Evolutionary conservation across 2,329 filamentous ascomycete species (phyloP).

Genomic region (Cryphonectria parasitica): DNA sequence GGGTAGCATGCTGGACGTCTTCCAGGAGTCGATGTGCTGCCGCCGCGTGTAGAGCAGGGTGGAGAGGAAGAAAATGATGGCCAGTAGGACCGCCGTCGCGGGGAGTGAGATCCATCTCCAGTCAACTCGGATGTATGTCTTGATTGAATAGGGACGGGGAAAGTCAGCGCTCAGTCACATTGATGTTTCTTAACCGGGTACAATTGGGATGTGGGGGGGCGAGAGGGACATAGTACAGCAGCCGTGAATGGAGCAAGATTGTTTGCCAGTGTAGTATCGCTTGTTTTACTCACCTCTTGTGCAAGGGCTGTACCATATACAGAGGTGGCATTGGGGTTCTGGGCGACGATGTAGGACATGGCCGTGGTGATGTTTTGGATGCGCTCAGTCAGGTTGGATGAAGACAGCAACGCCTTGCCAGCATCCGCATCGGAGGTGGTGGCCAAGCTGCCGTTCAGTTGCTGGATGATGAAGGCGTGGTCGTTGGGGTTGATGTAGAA

Average conservation of each 20-base stretch:
- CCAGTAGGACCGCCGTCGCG: neutral
- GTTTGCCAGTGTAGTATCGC: neutral
- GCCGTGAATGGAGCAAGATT: neutral
- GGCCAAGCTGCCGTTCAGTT: neutral
- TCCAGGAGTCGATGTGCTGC: constrained; percentile 4
- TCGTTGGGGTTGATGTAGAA: constrained; percentile 1
- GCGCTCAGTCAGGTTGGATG: neutral
- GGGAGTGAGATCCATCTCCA: constrained; percentile 3
- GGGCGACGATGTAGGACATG: neutral
- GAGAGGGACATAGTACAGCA: neutral
- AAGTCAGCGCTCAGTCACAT: neutral
- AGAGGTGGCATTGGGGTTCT: neutral
- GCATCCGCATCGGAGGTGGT: neutral
- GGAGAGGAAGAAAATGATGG: neutral
- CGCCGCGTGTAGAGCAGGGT: neutral
- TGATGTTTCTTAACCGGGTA: neutral
- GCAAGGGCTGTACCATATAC: neutral
- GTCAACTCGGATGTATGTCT: constrained; percentile 5
- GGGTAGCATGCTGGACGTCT: neutral
- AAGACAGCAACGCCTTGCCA: neutral
- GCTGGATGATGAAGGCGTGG: neutral
- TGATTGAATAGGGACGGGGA: neutral
- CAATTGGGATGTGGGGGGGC: too few species aligned
- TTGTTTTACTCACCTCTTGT: neutral
- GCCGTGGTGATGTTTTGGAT: neutral